Conservation (phyloP, 768 basidiomycete species). For the Leccinum disarticulatum region DNA sequence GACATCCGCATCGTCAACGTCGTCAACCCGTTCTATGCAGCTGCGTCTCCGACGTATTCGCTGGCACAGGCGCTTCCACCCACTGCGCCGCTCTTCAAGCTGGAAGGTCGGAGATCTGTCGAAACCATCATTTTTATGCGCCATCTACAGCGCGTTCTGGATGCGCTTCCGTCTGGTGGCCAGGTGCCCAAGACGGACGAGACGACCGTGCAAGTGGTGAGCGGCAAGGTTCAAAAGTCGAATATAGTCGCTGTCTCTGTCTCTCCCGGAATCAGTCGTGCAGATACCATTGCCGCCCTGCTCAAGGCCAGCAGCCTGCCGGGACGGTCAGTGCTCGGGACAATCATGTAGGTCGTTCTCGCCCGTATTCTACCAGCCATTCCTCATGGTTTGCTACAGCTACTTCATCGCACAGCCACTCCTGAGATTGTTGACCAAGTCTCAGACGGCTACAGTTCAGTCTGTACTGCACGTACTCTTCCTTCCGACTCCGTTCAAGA, state of each 20-base stretch:
- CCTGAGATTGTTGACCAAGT: constrained; percentile 68
- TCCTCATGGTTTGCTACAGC: constrained; percentile 36
- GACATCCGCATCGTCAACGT: constrained; percentile 88
- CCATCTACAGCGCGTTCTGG: constrained; percentile 82
- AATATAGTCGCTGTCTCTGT: constrained; percentile 77
- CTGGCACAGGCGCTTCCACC: constrained; percentile 28
- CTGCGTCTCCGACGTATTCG: constrained; percentile 54
- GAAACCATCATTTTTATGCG: constrained; percentile 63
- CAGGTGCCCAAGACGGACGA: constrained; percentile 45
- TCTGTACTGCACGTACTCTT: constrained; percentile 80
- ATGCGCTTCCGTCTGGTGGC: constrained; percentile 69
- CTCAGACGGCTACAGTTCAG: constrained; percentile 63
- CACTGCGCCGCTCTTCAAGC: constrained; percentile 40
- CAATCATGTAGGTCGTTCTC: constrained; percentile 46
- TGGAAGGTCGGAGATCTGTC: constrained; percentile 65
- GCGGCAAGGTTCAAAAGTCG: constrained; percentile 50
- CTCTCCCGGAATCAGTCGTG: constrained; percentile 73
- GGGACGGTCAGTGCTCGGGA: constrained; percentile 43
- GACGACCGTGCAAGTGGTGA: constrained; percentile 37
- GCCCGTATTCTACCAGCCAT: neutral
- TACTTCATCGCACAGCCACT: constrained; percentile 69
- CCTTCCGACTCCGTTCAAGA: constrained; percentile 77
- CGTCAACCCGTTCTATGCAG: constrained; percentile 88
- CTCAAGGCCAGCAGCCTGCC: constrained; percentile 30
- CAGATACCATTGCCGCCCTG: constrained; percentile 60